phyloP scores from a whole-genome alignment of 306 rosid species.

The Gillenia trifoliata region DNA sequence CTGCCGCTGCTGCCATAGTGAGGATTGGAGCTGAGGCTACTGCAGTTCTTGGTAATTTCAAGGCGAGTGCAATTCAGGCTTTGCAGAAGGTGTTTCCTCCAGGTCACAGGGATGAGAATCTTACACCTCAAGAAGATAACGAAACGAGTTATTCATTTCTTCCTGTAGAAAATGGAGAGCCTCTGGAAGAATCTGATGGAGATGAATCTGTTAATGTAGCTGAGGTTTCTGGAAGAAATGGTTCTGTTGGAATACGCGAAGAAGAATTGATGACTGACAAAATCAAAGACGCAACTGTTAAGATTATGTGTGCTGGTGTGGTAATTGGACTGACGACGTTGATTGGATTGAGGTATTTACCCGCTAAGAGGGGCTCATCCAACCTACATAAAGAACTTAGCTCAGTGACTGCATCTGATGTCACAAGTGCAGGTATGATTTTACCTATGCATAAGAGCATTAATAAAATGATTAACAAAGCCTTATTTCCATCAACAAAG shows the following conservation, averaged over 20 bases:
- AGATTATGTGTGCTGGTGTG: conserved; percentile 84
- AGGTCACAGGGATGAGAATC: conserved; percentile 39
- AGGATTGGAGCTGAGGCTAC: conserved; percentile 94
- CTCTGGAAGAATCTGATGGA: conserved; percentile 29
- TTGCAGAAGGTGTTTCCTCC: conserved; percentile 86
- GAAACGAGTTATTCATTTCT: conserved; percentile 40
- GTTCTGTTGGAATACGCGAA: conserved; percentile 30
- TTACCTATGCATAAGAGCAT: not conserved
- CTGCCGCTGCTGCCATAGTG: conserved; percentile 96
- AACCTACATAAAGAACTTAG: conserved; percentile 32
- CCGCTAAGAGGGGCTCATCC: conserved; percentile 45
- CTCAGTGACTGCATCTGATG: conserved; percentile 45
- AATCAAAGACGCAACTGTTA: conserved; percentile 70
- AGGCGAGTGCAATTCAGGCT: conserved; percentile 69
- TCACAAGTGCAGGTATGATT: conserved; percentile 51
- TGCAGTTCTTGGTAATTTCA: conserved; percentile 86
- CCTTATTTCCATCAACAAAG: not conserved
- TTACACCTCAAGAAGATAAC: conserved; percentile 33
- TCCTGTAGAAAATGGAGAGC: conserved; percentile 37
- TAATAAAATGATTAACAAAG: not conserved
- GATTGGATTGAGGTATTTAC: conserved; percentile 65
- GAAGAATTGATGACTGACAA: conserved; percentile 50
- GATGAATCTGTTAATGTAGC: conserved; percentile 35
- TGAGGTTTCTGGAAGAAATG: conserved; percentile 41
- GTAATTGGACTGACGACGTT: conserved; percentile 74